Conservation (phyloP, 2,329 filamentous ascomycete genomes). For the Cladosporium sp. region DNA sequence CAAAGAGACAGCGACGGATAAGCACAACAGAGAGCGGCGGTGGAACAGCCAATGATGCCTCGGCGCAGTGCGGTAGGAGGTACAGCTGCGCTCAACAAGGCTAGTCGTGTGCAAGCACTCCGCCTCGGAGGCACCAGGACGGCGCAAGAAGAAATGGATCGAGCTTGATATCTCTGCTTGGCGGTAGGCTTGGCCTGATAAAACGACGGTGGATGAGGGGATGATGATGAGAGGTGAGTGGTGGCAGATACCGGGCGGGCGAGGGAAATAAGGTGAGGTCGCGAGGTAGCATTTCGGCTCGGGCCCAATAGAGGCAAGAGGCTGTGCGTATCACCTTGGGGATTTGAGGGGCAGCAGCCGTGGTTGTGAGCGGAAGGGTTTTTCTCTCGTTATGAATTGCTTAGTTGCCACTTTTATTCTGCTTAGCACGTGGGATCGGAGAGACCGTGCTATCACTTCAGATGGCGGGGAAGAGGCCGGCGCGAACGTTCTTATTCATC, state of each 20-base stretch:
- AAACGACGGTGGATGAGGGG: neutral
- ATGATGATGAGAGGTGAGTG: neutral
- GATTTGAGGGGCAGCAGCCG: neutral
- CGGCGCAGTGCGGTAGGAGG: neutral
- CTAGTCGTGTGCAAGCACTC: constrained; percentile 7
- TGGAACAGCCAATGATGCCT: neutral
- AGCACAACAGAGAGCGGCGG: neutral
- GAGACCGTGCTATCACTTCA: neutral
- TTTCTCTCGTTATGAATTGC: neutral
- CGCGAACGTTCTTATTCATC: neutral
- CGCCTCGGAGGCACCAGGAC: constrained; percentile 1
- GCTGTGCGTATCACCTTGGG: neutral
- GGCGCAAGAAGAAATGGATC: constrained; percentile 11
- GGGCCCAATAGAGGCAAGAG: neutral
- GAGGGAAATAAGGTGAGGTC: neutral
- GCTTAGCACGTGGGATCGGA: neutral
- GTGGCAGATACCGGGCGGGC: neutral
- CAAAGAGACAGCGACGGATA: too few relatives aligned
- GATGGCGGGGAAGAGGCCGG: neutral
- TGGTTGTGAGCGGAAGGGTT: neutral
- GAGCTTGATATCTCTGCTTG: constrained; percentile 10
- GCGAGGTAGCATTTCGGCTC: constrained; percentile 6
- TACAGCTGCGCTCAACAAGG: neutral
- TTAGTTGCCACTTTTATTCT: neutral
- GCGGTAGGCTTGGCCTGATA: constrained; percentile 11